Evolutionary conservation across 495 filamentous ascomycete species (phyloP), one percentile per base, ranked within the genome.

Genomic region (Achaetomiella virescens): DNA sequence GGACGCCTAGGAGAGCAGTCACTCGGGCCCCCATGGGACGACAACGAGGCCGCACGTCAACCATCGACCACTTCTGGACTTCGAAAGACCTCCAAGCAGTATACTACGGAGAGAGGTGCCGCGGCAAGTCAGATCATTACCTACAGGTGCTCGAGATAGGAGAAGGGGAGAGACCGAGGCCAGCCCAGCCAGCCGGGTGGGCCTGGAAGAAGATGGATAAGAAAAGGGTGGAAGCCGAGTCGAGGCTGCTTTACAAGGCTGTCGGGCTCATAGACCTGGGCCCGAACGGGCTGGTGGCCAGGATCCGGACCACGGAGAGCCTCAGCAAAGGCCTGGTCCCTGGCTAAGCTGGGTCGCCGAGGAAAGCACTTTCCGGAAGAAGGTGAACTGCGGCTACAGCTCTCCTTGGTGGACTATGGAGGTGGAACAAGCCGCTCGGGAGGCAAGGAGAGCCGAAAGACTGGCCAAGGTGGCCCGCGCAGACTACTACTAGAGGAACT

Each of bases 121-220:
- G 50, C 2, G 50, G 37, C 9, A 53, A 43, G 50, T 53, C 38
- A 24, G 50, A 53, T 24, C 24, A 53, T 24, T 53, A 53, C 37
- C 50, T 15, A 24, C 24, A 53, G 50, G 50, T 53, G 24, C 50
- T 53, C 14, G 50, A 42, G 25, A 21, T 53, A 5, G 48, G 48
- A 38, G n/a, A 50, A 22, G 29, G 48, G 31, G 27, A 50, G 14
- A 17, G 48, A 24, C 48, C 35, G 31, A 49, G 47, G 18, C n/a
- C n/a, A n/a, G n/a, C n/a, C n/a, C n/a, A n/a, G n/a, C n/a, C 31
- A 33, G 6, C 35, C 35, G 35, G 35, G 35, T 36, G 35, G 35
- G 35, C 11, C 8, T 36, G 35, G 35, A 36, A 36, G 35, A 36
- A 36, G n/a, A 36, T 36, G 35, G 8, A 36, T 36, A 36, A 36